Percentiles rank a stretch among this genome's conserved stretches.
These are phyloP conservation scores for Metschnikowia bowlesiae DNA, from an alignment of 805 yeast species.

Conservation along the genomic window DNA sequence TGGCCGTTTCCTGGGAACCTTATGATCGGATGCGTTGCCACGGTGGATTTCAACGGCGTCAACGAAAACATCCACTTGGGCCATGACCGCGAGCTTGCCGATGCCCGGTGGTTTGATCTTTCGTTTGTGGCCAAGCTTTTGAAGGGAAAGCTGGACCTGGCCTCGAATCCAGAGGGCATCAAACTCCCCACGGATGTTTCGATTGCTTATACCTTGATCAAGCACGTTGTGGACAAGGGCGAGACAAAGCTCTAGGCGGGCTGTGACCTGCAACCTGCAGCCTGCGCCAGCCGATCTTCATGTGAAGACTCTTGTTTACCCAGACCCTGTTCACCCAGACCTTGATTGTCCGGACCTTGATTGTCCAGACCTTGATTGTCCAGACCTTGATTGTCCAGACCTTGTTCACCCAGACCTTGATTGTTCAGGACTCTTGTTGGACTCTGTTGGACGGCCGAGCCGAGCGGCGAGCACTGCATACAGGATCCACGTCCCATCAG, in stretches of 20 bases:
- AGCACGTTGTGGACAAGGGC: constrained; percentile 32
- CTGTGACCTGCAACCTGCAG: not conserved
- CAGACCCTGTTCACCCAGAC: too few relatives aligned
- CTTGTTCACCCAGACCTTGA: too few relatives aligned
- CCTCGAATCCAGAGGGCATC: constrained; percentile 34
- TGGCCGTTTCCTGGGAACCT: constrained; percentile 96
- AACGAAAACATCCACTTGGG: constrained; percentile 66
- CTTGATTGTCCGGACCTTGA: too few relatives aligned
- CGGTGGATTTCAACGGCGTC: constrained; percentile 63
- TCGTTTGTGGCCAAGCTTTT: constrained; percentile 45
- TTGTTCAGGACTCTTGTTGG: too few relatives aligned
- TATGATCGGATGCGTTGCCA: constrained; percentile 88
- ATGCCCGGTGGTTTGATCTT: constrained; percentile 80
- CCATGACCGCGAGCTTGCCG: constrained; percentile 81
- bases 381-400: too few relatives aligned
- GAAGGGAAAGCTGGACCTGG: constrained; percentile 19
- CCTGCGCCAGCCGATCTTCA: too few relatives aligned
- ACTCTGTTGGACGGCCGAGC: not conserved
- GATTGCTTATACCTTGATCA: constrained; percentile 43
- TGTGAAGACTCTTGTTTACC: too few relatives aligned
- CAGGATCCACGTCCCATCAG: not conserved
- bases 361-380: too few relatives aligned
- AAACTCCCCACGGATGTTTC: constrained; percentile 41
- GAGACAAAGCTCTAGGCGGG: constrained; percentile 9
- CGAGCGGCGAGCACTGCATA: not conserved